phyloP scores from a whole-genome alignment of 345 rosid genomes.

The Luvunga scandens region DNA sequence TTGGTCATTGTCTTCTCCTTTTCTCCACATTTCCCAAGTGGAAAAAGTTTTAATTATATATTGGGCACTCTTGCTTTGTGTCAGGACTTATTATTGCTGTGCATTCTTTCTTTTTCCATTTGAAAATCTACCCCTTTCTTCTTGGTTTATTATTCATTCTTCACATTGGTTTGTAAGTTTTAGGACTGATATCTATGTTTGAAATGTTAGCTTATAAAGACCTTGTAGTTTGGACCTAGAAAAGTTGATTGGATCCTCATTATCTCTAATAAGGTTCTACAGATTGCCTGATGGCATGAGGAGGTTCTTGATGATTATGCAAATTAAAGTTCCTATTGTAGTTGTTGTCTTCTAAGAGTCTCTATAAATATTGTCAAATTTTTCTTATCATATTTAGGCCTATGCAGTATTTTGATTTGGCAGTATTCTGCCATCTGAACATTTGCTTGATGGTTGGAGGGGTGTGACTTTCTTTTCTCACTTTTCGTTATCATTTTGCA shows the following conservation, averaged over 20 bases:
- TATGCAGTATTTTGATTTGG: not conserved
- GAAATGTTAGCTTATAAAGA: constrained; percentile 5
- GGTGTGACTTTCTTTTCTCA: not conserved
- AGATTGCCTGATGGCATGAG: not conserved
- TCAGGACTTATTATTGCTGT: not conserved
- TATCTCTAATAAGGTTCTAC: not conserved
- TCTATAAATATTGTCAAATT: not conserved
- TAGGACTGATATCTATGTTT: constrained; percentile 1
- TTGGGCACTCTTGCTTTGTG: not conserved
- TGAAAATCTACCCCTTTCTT: not conserved
- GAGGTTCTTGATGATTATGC: not conserved
- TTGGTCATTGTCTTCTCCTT: not conserved
- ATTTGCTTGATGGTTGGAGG: not conserved
- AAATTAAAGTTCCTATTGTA: not conserved
- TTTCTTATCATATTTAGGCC: not conserved
- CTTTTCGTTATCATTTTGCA: constrained; percentile 16
- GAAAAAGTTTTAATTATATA: not conserved
- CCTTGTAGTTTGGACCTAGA: not conserved
- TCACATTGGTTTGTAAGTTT: not conserved
- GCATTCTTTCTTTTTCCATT: not conserved
- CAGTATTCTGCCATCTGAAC: constrained; percentile 3
- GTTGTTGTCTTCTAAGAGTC: constrained; percentile 2
- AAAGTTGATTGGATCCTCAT: not conserved
- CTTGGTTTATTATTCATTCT: not conserved
- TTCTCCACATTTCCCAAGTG: not conserved